Evolutionary conservation across 2,329 filamentous ascomycete species (phyloP).

Genomic region (Fusarium armeniacum): DNA sequence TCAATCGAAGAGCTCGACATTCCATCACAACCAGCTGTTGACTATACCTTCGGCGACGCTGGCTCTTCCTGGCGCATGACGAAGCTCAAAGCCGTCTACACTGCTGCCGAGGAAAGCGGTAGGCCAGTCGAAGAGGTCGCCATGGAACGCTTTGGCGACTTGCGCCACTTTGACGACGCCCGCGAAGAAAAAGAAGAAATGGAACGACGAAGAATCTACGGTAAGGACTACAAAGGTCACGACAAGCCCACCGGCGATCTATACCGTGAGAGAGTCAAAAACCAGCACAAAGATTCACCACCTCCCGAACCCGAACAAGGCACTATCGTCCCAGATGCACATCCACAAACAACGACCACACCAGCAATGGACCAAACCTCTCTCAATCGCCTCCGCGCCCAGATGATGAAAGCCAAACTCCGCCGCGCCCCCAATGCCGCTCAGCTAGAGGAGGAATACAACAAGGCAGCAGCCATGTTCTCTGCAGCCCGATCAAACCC

Average conservation of each 20-base stretch:
- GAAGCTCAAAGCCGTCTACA: constrained; percentile 88
- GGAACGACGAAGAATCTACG: constrained; percentile 85
- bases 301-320: constrained; percentile 64
- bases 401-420: constrained; percentile 96
- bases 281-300: constrained; percentile 60
- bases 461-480: constrained; percentile 76
- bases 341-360: constrained; percentile 54
- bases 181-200: constrained; percentile 93
- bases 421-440: constrained; percentile 80
- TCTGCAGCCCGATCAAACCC: constrained; percentile 71
- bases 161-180: constrained; percentile 91
- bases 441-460: constrained; percentile 86
- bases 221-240: constrained; percentile 85
- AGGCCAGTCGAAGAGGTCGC: constrained; percentile 86
- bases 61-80: constrained; percentile 98
- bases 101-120: constrained; percentile 79
- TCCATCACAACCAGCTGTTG: constrained; percentile 69
- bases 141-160: constrained; percentile 81
- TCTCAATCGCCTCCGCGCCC: constrained; percentile 90
- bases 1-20: constrained; percentile 46
- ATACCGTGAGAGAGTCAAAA: constrained; percentile 79
- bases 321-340: constrained; percentile 63
- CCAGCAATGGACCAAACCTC: constrained; percentile 78
- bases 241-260: constrained; percentile 90
- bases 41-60: constrained; percentile 89